Conservation (phyloP, 2,329 filamentous ascomycete species). For the Bretziella fagacearum region DNA sequence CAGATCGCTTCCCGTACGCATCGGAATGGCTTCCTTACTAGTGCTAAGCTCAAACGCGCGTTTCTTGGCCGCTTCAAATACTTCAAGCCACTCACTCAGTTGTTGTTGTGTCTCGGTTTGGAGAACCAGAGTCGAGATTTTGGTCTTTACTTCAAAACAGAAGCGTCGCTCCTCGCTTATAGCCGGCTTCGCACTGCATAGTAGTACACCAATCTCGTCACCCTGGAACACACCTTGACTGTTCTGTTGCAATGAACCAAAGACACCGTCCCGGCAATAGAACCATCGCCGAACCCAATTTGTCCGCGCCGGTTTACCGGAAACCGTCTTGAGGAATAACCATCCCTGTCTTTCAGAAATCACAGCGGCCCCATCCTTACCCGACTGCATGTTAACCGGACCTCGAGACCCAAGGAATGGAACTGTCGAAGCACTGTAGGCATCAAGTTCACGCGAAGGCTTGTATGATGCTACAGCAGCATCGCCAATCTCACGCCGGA, state of each 20-base stretch:
- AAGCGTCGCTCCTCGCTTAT: conserved; percentile 87
- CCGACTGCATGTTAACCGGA: conserved; percentile 38
- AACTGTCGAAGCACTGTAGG: conserved; percentile 80
- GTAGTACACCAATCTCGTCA: conserved; percentile 84
- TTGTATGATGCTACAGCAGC: conserved; percentile 51
- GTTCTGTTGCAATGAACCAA: conserved; percentile 81
- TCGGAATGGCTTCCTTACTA: conserved; percentile 29
- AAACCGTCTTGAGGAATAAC: conserved; percentile 67
- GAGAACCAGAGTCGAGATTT: conserved; percentile 72
- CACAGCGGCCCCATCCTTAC: conserved; percentile 21
- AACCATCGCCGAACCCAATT: conserved; percentile 87
- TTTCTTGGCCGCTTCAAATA: conserved; percentile 88
- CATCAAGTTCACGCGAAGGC: conserved; percentile 81
- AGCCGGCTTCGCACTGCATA: conserved; percentile 83
- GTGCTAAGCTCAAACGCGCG: conserved; percentile 66
- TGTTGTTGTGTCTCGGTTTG: conserved; percentile 87
- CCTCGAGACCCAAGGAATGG: conserved; percentile 62
- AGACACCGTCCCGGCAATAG: conserved; percentile 88
- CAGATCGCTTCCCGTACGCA: conserved; percentile 41
- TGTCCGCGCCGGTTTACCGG: conserved; percentile 80
- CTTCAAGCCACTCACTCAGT: conserved; percentile 84
- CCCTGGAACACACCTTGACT: conserved; percentile 80
- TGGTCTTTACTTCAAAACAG: conserved; percentile 97
- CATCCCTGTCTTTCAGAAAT: conserved; percentile 79
- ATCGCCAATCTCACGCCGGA: conserved; percentile 69